Base-by-base conservation (phyloP, 805 yeast genomes). In the Schwanniomyces sp. region DNA sequence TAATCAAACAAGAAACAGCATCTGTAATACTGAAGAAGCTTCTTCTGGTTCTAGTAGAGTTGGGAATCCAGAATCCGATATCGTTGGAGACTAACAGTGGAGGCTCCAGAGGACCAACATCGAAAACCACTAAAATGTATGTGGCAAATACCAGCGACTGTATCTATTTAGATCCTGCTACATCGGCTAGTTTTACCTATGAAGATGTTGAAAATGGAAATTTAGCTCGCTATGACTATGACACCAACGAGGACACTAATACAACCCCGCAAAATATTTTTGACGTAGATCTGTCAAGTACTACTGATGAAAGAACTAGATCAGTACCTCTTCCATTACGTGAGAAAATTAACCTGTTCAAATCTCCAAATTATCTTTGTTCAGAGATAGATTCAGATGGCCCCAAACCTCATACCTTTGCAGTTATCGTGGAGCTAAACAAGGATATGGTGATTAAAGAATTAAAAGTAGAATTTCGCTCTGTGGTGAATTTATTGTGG, bases 391-490 rank as follows among this genome's bases (percentile, higher is more conserved):
- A 74, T 46, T 51, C 69, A 3, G 71, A 70, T 9, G 61, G 62
- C 2, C 76, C 74, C 8, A 74, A 78, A 1, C 76, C 84, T 1
- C 82, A 79, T 55, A 79, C 80, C 2, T 70, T 81, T 52, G 86
- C 81, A 0, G 69, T 81, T 2, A 66, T 80, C 4, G 52, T 81
- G 1, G 77, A 80, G 44, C 54, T 80, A 0, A 57, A 63, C 21
- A 75, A 70, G 43, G 76, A 72, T 32, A 66, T 73, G 1, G 46
- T 63, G 2, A 57, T 76, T 3, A 64, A 72, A 21, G 66, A 64
- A 34, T 56, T 81, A 29, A 63, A 64, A 36, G 55, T 78, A 10
- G 76, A 74, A 43, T 65, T 82, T 44, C 70, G 66, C 46, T 72
- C 82, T 1, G 50, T 63, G 4, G 71, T 76, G 6, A 67, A 72